These are phyloP conservation scores for Artomyces pyxidatus DNA, from an alignment of 768 basidiomycete genomes.

Conservation along the genomic window DNA sequence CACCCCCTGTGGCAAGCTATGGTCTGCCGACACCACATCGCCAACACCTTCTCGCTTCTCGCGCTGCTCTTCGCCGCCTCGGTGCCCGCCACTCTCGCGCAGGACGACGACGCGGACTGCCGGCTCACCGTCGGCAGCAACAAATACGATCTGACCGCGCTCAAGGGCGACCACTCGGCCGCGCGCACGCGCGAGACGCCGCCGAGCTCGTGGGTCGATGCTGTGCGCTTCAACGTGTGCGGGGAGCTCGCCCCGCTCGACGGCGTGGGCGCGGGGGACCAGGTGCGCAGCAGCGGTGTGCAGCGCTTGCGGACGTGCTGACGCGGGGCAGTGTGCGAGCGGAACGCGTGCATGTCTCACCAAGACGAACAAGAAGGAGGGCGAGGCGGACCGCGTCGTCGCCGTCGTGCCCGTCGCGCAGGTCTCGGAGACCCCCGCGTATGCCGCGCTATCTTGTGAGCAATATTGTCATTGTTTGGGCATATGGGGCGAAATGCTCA, in stretches of 20 bases:
- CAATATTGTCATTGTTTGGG: slow-evolving; percentile 15
- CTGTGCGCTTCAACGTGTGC: slow-evolving; percentile 62
- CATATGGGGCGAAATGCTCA: background rate
- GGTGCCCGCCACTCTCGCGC: slow-evolving; percentile 6
- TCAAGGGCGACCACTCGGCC: slow-evolving; percentile 44
- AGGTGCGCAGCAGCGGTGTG: slow-evolving; percentile 39
- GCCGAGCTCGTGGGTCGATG: slow-evolving; percentile 54
- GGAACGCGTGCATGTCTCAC: slow-evolving; percentile 73
- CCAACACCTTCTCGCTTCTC: slow-evolving; percentile 5
- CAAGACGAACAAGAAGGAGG: slow-evolving; percentile 51
- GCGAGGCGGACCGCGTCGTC: slow-evolving; percentile 49
- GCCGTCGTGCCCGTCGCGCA: slow-evolving; percentile 71
- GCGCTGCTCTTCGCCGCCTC: slow-evolving; percentile 6
- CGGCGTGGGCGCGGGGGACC: slow-evolving; percentile 47
- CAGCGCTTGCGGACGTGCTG: background rate
- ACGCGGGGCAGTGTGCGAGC: slow-evolving; percentile 43
- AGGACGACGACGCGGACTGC: slow-evolving; percentile 34
- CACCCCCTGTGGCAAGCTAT: background rate
- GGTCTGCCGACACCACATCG: background rate
- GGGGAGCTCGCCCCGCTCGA: slow-evolving; percentile 42
- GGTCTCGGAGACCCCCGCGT: slow-evolving; percentile 23
- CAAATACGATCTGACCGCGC: slow-evolving; percentile 53
- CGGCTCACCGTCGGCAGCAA: slow-evolving; percentile 29
- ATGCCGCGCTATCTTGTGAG: slow-evolving; percentile 29
- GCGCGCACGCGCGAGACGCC: slow-evolving; percentile 48